Evolutionary conservation across 345 rosid species (phyloP).

Genomic region (Ceriops zippeliana): DNA sequence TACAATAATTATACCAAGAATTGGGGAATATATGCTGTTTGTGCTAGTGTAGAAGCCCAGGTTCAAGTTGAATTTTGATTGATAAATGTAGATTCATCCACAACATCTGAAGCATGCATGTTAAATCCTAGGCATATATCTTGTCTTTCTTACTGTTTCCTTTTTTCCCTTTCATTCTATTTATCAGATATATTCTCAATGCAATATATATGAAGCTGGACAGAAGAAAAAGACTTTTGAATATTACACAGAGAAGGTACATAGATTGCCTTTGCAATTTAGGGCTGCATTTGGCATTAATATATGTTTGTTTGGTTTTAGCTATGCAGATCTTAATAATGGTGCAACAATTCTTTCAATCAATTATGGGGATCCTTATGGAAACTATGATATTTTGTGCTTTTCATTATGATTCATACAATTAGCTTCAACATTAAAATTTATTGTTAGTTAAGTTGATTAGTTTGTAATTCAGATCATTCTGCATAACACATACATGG

Average conservation of each 20-base stretch:
- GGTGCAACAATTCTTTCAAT: too few relatives aligned
- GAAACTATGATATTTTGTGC: neutral
- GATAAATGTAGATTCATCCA: neutral
- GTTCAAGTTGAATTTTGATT: slow-evolving; percentile 11
- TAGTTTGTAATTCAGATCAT: neutral
- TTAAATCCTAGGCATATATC: neutral
- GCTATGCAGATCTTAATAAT: too few relatives aligned
- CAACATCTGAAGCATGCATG: neutral
- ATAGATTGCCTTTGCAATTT: neutral
- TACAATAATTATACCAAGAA: slow-evolving; percentile 81
- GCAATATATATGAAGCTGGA: slow-evolving; percentile 94
- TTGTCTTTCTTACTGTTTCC: neutral
- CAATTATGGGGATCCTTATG: neutral
- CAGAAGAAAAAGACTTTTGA: slow-evolving; percentile 48
- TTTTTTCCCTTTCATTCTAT: neutral
- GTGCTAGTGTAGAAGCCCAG: slow-evolving; percentile 93
- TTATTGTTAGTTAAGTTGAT: neutral
- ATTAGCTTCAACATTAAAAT: neutral
- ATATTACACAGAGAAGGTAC: slow-evolving; percentile 3
- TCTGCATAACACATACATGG: neutral
- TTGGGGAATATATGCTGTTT: slow-evolving; percentile 93
- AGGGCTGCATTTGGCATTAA: too few relatives aligned
- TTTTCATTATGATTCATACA: neutral
- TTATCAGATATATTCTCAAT: slow-evolving; percentile 76
- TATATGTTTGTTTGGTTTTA: too few relatives aligned